phyloP scores from a whole-genome alignment of 2,329 filamentous ascomycete genomes.

The Penicillium sp. region DNA sequence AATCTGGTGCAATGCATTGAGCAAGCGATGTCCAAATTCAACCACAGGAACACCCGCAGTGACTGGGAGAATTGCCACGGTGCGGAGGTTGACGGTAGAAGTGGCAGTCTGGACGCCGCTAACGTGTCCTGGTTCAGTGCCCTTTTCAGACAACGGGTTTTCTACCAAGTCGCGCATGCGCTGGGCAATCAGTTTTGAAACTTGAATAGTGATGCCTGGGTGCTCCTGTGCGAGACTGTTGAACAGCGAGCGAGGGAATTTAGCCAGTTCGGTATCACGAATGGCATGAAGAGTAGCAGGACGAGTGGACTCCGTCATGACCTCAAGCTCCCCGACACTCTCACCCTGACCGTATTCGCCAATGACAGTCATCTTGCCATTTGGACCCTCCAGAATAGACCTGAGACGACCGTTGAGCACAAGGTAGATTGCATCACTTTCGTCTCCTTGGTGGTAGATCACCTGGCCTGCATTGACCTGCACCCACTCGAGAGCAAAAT shows the following conservation, averaged over 20 bases:
- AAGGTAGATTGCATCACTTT: slow-evolving; percentile 97
- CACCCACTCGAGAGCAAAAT: slow-evolving; percentile 97
- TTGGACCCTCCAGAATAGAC: slow-evolving; percentile 73
- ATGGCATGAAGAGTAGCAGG: slow-evolving; percentile 92
- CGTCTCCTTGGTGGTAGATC: slow-evolving; percentile 86
- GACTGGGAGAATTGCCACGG: slow-evolving; percentile 85
- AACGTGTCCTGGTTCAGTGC: slow-evolving; percentile 56
- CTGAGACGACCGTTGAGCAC: slow-evolving; percentile 89
- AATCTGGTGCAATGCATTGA: slow-evolving; percentile 83
- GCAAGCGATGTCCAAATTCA: slow-evolving; percentile 84
- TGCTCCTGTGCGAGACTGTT: slow-evolving; percentile 97
- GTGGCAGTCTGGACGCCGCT: slow-evolving; percentile 54
- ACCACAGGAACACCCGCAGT: slow-evolving; percentile 88
- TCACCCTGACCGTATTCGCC: slow-evolving; percentile 96
- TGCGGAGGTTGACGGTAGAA: slow-evolving; percentile 86
- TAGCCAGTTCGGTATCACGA: slow-evolving; percentile 90
- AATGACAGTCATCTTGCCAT: slow-evolving; percentile 75
- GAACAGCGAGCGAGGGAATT: slow-evolving; percentile 91
- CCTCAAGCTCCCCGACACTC: slow-evolving; percentile 93
- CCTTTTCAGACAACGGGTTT: slow-evolving; percentile 64
- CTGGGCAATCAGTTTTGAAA: slow-evolving; percentile 95
- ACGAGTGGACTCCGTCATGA: slow-evolving; percentile 88
- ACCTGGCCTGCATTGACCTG: slow-evolving; percentile 94
- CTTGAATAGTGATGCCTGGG: slow-evolving; percentile 96
- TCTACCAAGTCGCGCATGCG: slow-evolving; percentile 88